These are phyloP conservation scores for Lentinula sp. DNA, from an alignment of 768 basidiomycete genomes.

Conservation along the genomic window DNA sequence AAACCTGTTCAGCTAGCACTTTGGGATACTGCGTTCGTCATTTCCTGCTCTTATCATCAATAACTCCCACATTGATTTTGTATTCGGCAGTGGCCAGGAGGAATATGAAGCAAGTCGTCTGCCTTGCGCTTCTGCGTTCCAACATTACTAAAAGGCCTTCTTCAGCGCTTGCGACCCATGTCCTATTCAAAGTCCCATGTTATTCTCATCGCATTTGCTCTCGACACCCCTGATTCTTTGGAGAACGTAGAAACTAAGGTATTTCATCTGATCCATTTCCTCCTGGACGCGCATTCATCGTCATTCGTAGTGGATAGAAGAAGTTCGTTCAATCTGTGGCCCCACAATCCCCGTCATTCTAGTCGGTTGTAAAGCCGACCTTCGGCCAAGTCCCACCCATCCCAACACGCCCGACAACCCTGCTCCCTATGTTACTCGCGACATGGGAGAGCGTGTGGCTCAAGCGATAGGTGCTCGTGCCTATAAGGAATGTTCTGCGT, in stretches of 20 bases:
- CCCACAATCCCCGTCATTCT: conserved; percentile 88
- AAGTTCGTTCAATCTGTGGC: conserved; percentile 96
- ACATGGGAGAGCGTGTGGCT: conserved; percentile 79
- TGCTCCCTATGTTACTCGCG: conserved; percentile 59
- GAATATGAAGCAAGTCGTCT: conserved; percentile 78
- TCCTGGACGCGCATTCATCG: not conserved
- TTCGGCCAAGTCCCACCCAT: conserved; percentile 56
- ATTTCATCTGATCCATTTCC: conserved; percentile 15
- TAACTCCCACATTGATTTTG: not conserved
- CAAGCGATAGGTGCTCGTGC: conserved; percentile 81
- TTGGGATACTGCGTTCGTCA: conserved; percentile 97
- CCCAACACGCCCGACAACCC: conserved; percentile 40
- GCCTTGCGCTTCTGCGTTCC: not conserved
- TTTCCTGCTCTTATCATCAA: not conserved
- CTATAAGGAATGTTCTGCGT: conserved; percentile 92
- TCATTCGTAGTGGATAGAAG: conserved; percentile 84
- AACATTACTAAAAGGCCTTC: not conserved
- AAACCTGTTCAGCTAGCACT: conserved; percentile 95
- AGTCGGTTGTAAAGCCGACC: conserved; percentile 93
- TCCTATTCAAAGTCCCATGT: conserved; percentile 99
- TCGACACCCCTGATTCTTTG: conserved; percentile 94
- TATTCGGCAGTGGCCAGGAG: conserved; percentile 77
- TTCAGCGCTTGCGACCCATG: conserved; percentile 85
- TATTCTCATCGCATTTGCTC: conserved; percentile 94
- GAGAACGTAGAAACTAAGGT: conserved; percentile 96